These are phyloP conservation scores for Brassica balearica DNA, from an alignment of 441 rosid species.

Conservation along the genomic window DNA sequence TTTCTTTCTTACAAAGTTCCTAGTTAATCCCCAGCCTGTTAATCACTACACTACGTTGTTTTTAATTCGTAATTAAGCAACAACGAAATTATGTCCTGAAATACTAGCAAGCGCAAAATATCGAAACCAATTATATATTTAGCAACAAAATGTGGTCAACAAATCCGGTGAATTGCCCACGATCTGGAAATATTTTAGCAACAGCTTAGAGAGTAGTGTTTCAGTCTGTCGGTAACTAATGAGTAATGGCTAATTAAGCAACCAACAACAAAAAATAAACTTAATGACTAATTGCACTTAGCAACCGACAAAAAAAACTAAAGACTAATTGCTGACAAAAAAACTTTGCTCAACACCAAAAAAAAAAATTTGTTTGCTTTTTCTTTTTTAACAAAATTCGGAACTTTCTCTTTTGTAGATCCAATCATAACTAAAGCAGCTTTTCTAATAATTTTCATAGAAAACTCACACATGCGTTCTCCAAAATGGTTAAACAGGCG, in stretches of 20 bases:
- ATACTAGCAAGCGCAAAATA: background rate
- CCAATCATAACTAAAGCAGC: constrained; percentile 31
- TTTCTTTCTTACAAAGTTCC: background rate
- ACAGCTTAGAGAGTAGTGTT: background rate
- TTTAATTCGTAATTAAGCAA: background rate
- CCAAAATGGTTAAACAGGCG: constrained; percentile 16
- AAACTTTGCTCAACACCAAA: background rate
- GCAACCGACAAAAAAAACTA: background rate
- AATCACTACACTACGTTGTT: constrained; percentile 12
- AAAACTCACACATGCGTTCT: constrained; percentile 10
- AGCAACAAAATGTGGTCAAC: constrained; percentile 15
- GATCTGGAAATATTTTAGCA: constrained; percentile 8
- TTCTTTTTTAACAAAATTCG: constrained; percentile 10
- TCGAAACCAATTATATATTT: background rate
- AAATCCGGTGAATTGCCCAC: constrained; percentile 12
- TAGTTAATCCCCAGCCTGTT: background rate
- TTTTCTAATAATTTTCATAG: constrained; percentile 15
- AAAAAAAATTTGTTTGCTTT: background rate
- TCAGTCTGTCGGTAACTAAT: constrained; percentile 25
- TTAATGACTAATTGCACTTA: background rate
- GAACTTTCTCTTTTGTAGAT: constrained; percentile 2
- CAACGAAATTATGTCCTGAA: background rate
- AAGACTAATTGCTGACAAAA: constrained; percentile 1
- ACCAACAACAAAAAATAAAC: background rate
- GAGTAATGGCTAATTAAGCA: background rate